Evolutionary conservation across 345 rosid genomes (phyloP).

Genomic region (Bruguiera sexangula): DNA sequence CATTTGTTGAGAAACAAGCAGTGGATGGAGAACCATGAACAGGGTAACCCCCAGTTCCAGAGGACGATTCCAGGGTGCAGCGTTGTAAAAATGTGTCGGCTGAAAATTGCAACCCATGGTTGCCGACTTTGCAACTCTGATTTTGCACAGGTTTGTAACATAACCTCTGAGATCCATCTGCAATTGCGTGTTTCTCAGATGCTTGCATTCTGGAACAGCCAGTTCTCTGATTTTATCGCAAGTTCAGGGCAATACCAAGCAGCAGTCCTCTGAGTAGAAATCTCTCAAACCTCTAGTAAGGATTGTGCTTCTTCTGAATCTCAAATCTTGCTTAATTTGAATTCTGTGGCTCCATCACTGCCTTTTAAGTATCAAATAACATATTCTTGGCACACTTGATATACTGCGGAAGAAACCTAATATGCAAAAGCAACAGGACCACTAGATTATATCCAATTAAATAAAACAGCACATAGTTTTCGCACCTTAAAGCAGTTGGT

Average conservation of each 20-base stretch:
- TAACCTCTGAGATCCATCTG: slow-evolving; percentile 37
- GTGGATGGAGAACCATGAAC: slow-evolving; percentile 52
- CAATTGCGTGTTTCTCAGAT: slow-evolving; percentile 38
- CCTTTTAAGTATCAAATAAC: neutral
- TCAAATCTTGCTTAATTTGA: neutral
- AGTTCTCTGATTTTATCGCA: slow-evolving; percentile 4
- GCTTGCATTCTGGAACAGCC: slow-evolving; percentile 37
- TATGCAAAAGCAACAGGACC: slow-evolving; percentile 16
- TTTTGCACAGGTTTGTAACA: slow-evolving; percentile 32
- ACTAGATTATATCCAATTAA: too few species aligned
- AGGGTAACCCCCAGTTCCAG: slow-evolving; percentile 36
- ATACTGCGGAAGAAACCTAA: slow-evolving; percentile 4
- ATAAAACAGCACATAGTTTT: too few species aligned
- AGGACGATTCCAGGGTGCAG: slow-evolving; percentile 58
- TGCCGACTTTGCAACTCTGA: slow-evolving; percentile 40
- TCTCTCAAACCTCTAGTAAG: slow-evolving; percentile 10
- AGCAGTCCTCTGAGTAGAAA: slow-evolving; percentile 17
- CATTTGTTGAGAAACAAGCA: slow-evolving; percentile 55
- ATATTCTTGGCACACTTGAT: neutral
- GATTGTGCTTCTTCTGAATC: slow-evolving; percentile 4
- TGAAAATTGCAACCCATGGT: slow-evolving; percentile 35
- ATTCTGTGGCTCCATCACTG: slow-evolving; percentile 9
- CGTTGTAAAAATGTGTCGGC: slow-evolving; percentile 45
- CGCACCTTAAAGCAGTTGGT: too few species aligned
- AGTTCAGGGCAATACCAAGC: slow-evolving; percentile 5